Base-by-base conservation (phyloP, 2,329 filamentous ascomycete genomes). In the Ilyonectria mors-panacis region DNA sequence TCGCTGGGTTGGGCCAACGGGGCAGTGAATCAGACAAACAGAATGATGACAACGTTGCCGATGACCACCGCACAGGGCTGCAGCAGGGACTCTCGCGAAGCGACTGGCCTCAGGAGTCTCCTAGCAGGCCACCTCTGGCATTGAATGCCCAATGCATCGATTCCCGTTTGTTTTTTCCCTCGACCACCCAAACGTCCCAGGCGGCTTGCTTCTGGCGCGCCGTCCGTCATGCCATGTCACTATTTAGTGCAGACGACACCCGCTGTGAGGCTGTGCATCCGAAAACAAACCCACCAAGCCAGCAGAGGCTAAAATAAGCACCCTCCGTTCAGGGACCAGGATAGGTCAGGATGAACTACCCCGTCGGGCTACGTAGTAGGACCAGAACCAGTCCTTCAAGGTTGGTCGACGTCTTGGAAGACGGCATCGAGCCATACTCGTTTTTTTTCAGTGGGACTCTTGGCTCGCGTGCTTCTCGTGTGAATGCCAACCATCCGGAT, bases 241-340 rank as follows among this genome's bases (percentile, higher is more conserved):
- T 58, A 37, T 17, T 42, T 63, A 66, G 59, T 35, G 64, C 59
- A 63, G 51, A 59, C 37, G 42, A 57, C 44, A 48, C 56, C 63
- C 63, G 48, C 58, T 65, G 59, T 63, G 64, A 66, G 64, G 64
- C 64, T 66, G 64, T 66, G 59, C 64, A 59, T 50, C 63, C 64
- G 59, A 66, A 66, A 66, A 66, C 30, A 28, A 55, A 54, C 19
- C 30, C 54, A 45, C 45, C 50, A 55, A 58, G 47, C 28, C 28
- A 62, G 45, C 50, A 50, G 51, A 63, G 33, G 37, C 60, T 61
- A 65, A 68, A 65, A 68, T 65, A 65, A 57, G 62, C 56, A 57
- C 51, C 51, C 47, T 50, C 59, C 60, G 39, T 58, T 55, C 64
- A 66, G 55, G 64, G 59, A 44, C 59, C 64, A 51, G 53, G 58